Base-by-base conservation (phyloP, 208 protist species). In the Wallacemonas sp. region DNA sequence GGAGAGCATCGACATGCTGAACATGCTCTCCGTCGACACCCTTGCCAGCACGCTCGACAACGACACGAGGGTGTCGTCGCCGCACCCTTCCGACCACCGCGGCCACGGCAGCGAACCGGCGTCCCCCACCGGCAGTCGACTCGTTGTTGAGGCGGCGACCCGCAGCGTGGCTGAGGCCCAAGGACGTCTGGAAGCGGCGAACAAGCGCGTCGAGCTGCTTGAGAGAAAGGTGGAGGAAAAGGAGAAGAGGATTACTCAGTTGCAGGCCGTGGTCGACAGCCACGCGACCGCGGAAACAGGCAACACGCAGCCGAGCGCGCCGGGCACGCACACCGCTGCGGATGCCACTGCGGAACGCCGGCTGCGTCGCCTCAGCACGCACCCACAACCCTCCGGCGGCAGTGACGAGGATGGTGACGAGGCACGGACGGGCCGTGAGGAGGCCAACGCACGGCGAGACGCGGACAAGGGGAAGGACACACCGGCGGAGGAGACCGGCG, bases 1-100 rank as follows among this genome's bases (percentile, higher is more conserved):
- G 13, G 73, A 78, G 57, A 68, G 48, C 0, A 22, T 79, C 0
- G 83, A 76, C 54, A 53, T 78, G 58, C 66, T 62, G 8, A 44
- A 62, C 38, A 44, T 62, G 39, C 55, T 44, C 8, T 62, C 55
- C n/a, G 22, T 37, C 4, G 55, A 44, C 12, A 27, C 5, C 24
- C 37, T 70, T n/a, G 26, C 19, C 6, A 73, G 48, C 42, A 67
- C 55, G 12, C 57, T 39, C 55, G 24, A 62, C 57, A 29, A 73
- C 38, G 22, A 57, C 57, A 32, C 62, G 55, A 33, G 45, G 32
- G 19, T 17, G 17, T 24, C 29, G 0, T 6, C 27, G n/a, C 29
- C 9, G 1, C 3, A 24, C 36, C 38, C 12, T 42, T 17, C 17
- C 37, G 17, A 42, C 37, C 13, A n/a, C 37, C 17, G 38, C n/a